Conservation (phyloP, 1,139 yeast genomes). For the Pichia sp. region DNA sequence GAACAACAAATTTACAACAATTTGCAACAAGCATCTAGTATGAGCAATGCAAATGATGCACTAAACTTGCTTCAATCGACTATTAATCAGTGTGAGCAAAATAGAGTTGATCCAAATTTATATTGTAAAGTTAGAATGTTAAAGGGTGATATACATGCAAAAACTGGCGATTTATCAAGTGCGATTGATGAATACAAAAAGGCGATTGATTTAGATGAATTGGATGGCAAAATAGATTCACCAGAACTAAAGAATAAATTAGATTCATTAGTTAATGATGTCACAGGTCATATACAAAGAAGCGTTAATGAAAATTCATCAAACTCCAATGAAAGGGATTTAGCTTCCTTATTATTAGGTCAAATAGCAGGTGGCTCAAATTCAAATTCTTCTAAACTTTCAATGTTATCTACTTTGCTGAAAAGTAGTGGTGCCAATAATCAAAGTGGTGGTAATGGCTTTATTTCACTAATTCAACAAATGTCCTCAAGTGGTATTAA, state of each 20-base stretch:
- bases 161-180: constrained; percentile 18
- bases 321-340: constrained; percentile 24
- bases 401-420: constrained; percentile 22
- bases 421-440: constrained; percentile 13
- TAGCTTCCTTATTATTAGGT: constrained; percentile 23
- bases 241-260: constrained; percentile 27
- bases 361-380: constrained; percentile 22
- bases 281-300: constrained; percentile 20
- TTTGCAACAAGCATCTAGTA: constrained; percentile 17
- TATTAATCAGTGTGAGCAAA: constrained; percentile 12
- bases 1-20: constrained; percentile 19
- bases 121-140: constrained; percentile 22
- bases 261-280: constrained; percentile 18
- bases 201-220: constrained; percentile 28
- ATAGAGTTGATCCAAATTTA: constrained; percentile 23
- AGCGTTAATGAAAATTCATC: constrained; percentile 19
- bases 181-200: constrained; percentile 25
- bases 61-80: constrained; percentile 2
- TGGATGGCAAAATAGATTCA: constrained; percentile 26
- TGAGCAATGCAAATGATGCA: constrained; percentile 10
- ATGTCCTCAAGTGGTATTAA: constrained; percentile 23
- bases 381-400: constrained; percentile 23
- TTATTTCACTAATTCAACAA: constrained; percentile 21
- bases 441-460: constrained; percentile 11
- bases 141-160: constrained; percentile 23